phyloP scores from a whole-genome alignment of 2,329 filamentous ascomycete genomes.

The Arthrobotrys pseudoclavata region DNA sequence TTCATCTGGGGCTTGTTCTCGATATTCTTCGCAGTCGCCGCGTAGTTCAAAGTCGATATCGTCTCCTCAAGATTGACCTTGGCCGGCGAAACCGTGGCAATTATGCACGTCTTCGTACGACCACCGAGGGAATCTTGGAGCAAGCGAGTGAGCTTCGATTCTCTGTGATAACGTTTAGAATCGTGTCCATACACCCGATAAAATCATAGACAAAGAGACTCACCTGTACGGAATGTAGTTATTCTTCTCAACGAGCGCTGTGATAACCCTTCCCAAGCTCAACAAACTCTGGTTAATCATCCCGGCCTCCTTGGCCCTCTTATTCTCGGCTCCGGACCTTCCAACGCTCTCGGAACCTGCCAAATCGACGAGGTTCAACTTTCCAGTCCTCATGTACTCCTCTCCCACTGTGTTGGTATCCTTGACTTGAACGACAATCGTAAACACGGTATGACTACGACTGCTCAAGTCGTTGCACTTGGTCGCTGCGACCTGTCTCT shows the following conservation, averaged over 20 bases:
- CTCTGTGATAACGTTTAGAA: conserved; percentile 68
- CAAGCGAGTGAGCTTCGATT: conserved; percentile 94
- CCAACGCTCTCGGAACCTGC: conserved; percentile 98
- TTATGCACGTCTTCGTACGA: conserved; percentile 97
- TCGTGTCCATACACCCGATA: conserved; percentile 67
- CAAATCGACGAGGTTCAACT: conserved; percentile 95
- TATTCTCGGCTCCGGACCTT: conserved; percentile 96
- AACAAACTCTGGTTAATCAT: conserved; percentile 98
- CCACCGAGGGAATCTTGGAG: conserved; percentile 97
- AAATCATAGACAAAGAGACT: conserved; percentile 61
- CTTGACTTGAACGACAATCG: conserved; percentile 91
- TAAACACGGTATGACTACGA: conserved; percentile 96
- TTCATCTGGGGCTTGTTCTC: conserved; percentile 98
- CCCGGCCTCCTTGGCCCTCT: conserved; percentile 93
- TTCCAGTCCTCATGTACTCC: conserved; percentile 89
- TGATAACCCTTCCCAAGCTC: conserved; percentile 95
- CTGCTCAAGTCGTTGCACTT: conserved; percentile 99
- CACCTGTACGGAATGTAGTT: conserved; percentile 82
- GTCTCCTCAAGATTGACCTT: conserved; percentile 97
- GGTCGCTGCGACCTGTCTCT: conserved; percentile 98
- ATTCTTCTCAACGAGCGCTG: conserved; percentile 90
- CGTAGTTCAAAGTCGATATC: conserved; percentile 97
- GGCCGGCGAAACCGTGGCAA: conserved; percentile 93
- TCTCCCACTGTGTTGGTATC: conserved; percentile 84
- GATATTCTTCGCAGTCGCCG: conserved; percentile 98